Evolutionary conservation across 192 early-diverging fungal species (phyloP), one percentile per base, ranked within the genome.

Genomic region (Backusella tuberculispora): DNA sequence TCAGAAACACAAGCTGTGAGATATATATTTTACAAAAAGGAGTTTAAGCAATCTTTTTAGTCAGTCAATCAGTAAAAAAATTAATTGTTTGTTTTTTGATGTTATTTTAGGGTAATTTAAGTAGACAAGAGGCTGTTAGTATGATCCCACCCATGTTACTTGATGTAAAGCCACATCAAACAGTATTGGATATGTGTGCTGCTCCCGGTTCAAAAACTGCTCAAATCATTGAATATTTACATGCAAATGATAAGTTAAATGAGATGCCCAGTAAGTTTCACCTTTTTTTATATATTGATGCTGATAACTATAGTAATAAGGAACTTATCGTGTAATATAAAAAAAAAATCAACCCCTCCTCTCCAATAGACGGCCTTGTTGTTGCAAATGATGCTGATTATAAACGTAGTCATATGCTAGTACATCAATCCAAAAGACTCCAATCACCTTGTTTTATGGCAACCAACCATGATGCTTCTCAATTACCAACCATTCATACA

Each of bases 181-280:
- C 26, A 12, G 68, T 88, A 24, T 82, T 94, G 76, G 94, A 96
- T 66, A 98, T 95, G 97, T 99, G 98, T 79, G 98, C 98, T 41
- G 96, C 98, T 44, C 98, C 98, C 14, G 98, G 98, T 74, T 96
- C 94, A 74, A 99, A 99, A 85, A 98, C 98, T 34, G 95, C 94
- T 42, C 98, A 98, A 87, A 86, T 94, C 53, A 83, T 95, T 64
- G 92, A 95, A 82, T 90, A 89, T 67, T 82, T 94, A 63, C 93
- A 92, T 75, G 88, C 83, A 42, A 90, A 89, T 68, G 88, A 84
- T 47, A 81, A 77, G 38, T 56, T 74, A 10, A 90, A 85, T 29
- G 71, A 83, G 65, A 76, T 86, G 19, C 90, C 92, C 42, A 45
- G 87, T 88, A 80, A 56, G 77, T 46, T 45, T 47, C 15, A 0